Percentiles rank a stretch among this genome's conserved stretches.
phyloP scores from a whole-genome alignment of 768 basidiomycete genomes.

The Austroboletus festivus region DNA sequence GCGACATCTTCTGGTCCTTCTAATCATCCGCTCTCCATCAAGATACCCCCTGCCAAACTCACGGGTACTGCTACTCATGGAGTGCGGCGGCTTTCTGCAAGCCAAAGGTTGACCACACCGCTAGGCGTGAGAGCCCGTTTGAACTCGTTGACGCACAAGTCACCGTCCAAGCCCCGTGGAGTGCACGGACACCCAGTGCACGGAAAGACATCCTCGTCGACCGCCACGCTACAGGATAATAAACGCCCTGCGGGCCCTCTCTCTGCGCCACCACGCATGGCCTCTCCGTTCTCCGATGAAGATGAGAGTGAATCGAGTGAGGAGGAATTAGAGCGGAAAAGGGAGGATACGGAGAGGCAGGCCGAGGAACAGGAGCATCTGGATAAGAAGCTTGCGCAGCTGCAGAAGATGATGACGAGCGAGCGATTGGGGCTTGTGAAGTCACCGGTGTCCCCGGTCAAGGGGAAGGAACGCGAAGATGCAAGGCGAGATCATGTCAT shows the following conservation, averaged over 20 bases:
- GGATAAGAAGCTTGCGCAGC: slow-evolving; percentile 62
- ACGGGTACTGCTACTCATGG: slow-evolving; percentile 5
- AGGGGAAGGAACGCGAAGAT: slow-evolving; percentile 34
- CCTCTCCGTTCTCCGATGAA: slow-evolving; percentile 52
- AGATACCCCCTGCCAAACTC: slow-evolving; percentile 19
- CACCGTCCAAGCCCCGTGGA: slow-evolving; percentile 34
- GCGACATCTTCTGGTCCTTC: slow-evolving; percentile 14
- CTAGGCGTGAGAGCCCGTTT: slow-evolving; percentile 68
- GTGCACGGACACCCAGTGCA: slow-evolving; percentile 8
- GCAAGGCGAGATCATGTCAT: slow-evolving; percentile 25
- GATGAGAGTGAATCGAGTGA: slow-evolving; percentile 55
- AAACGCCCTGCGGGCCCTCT: slow-evolving; percentile 25
- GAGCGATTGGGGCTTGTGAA: slow-evolving; percentile 69
- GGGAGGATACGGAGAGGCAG: slow-evolving; percentile 64
- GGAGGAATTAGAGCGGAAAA: slow-evolving; percentile 48
- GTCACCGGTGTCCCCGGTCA: slow-evolving; percentile 32
- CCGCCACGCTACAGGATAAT: slow-evolving; percentile 60
- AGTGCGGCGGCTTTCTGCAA: slow-evolving; percentile 33
- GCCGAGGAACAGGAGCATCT: slow-evolving; percentile 67
- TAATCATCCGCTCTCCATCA: slow-evolving; percentile 22
- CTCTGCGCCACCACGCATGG: slow-evolving; percentile 35
- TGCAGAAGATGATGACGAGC: slow-evolving; percentile 71
- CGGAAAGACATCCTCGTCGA: slow-evolving; percentile 62
- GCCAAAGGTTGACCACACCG: slow-evolving; percentile 50
- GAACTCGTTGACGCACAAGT: slow-evolving; percentile 60